phyloP scores from a whole-genome alignment of 1,139 yeast genomes.

The Pichia sp. region DNA sequence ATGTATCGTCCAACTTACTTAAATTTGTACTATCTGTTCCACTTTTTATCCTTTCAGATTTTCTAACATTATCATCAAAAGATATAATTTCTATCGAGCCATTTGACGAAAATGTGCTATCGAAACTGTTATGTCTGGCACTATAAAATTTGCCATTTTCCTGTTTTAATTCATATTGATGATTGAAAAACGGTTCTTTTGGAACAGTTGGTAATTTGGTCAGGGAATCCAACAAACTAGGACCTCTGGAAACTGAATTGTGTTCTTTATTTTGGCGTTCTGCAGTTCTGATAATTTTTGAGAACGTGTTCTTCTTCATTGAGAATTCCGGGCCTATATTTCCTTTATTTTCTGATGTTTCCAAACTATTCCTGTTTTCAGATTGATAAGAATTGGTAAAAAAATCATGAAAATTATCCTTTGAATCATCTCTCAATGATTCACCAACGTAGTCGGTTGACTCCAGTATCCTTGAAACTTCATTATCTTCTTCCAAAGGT shows the following conservation, averaged over 20 bases:
- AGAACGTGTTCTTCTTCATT: not conserved
- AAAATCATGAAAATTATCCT: not conserved
- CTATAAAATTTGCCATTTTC: no score
- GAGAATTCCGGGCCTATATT: not conserved
- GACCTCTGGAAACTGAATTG: not conserved
- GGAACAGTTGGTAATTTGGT: constrained; percentile 6
- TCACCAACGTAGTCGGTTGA: constrained; percentile 9
- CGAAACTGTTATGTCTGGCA: not conserved
- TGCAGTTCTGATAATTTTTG: not conserved
- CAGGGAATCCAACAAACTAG: constrained; percentile 3
- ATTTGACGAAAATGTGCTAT: constrained; percentile 3
- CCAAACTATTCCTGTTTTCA: no score
- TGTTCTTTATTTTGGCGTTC: not conserved
- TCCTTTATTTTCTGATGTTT: not conserved
- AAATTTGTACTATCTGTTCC: no score
- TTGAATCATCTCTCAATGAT: constrained; percentile 1
- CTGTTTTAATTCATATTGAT: not conserved
- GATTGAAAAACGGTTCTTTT: not conserved
- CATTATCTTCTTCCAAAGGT: constrained; percentile 12
- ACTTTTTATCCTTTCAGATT: no score
- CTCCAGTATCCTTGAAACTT: constrained; percentile 12
- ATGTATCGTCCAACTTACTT: no score
- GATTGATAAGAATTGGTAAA: not conserved
- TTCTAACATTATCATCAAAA: no score
- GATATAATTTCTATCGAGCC: constrained; percentile 2